These are phyloP conservation scores for Arthrobotrys iridis DNA, from an alignment of 2,329 filamentous ascomycete species.

Conservation along the genomic window DNA sequence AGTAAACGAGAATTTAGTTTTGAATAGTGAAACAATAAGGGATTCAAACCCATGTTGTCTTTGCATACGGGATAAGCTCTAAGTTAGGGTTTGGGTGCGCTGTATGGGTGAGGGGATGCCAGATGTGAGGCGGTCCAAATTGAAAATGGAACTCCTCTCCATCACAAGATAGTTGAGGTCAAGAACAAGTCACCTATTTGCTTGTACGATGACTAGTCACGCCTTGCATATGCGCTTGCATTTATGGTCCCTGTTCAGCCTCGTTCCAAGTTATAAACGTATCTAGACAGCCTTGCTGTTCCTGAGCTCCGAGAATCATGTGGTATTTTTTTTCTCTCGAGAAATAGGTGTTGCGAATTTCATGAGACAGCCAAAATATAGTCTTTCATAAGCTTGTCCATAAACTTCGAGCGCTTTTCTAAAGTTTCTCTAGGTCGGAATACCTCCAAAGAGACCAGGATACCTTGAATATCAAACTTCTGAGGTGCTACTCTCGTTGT, in stretches of 20 bases:
- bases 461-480: too few species aligned
- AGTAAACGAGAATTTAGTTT: conserved; percentile 16
- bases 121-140: conserved; percentile 20
- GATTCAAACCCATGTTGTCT: not conserved
- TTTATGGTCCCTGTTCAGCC: not conserved
- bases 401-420: too few species aligned
- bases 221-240: conserved; percentile 27
- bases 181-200: conserved; percentile 1
- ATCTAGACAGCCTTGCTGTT: too few species aligned
- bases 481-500: too few species aligned
- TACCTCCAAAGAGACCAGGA: too few species aligned
- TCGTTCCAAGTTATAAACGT: too few species aligned
- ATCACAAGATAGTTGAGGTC: not conserved
- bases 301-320: too few species aligned
- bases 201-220: not conserved
- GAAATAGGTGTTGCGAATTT: too few species aligned
- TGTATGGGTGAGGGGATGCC: conserved; percentile 4
- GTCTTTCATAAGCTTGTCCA: too few species aligned
- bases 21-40: not conserved
- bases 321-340: not conserved
- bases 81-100: not conserved
- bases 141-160: not conserved
- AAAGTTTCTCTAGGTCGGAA: too few species aligned
- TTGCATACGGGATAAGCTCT: not conserved
- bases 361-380: too few species aligned